Conservation (phyloP, 2,329 filamentous ascomycete genomes). For the Colletotrichum musae region DNA sequence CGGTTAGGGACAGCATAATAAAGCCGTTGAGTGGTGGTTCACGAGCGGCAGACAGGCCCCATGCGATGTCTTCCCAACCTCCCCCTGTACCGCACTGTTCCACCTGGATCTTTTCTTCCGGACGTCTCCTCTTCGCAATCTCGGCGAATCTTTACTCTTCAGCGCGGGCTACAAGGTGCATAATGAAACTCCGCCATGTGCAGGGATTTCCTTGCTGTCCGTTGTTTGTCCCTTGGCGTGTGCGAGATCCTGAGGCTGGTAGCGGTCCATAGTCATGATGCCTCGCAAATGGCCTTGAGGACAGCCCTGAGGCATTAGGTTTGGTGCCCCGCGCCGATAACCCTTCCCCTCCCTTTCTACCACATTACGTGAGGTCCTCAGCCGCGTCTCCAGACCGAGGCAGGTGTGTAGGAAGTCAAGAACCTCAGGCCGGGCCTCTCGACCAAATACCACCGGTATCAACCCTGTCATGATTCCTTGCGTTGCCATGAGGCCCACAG, state of each 20-base stretch:
- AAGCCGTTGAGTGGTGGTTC: no score
- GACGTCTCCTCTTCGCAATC: conserved; percentile 27
- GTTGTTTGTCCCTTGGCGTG: background rate
- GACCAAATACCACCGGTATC: no score
- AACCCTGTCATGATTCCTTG: background rate
- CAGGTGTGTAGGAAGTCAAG: no score
- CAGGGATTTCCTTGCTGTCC: conserved; percentile 30
- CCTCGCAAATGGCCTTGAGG: background rate
- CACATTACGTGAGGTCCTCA: background rate
- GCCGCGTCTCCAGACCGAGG: no score
- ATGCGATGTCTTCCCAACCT: background rate
- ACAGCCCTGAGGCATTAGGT: conserved; percentile 3
- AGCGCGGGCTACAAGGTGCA: conserved; percentile 12
- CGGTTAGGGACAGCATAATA: no score
- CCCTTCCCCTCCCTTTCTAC: background rate
- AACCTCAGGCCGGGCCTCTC: no score
- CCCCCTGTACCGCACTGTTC: conserved; percentile 8
- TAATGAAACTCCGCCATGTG: conserved; percentile 22
- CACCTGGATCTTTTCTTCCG: conserved; percentile 37
- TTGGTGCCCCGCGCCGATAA: conserved; percentile 3
- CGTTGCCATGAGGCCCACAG: no score
- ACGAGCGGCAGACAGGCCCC: background rate
- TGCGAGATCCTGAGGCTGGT: conserved; percentile 13
- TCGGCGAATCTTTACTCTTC: conserved; percentile 9
- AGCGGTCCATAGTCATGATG: background rate